Conservation (phyloP, 768 basidiomycete species). For the Pilatotrama ljubarskyi region DNA sequence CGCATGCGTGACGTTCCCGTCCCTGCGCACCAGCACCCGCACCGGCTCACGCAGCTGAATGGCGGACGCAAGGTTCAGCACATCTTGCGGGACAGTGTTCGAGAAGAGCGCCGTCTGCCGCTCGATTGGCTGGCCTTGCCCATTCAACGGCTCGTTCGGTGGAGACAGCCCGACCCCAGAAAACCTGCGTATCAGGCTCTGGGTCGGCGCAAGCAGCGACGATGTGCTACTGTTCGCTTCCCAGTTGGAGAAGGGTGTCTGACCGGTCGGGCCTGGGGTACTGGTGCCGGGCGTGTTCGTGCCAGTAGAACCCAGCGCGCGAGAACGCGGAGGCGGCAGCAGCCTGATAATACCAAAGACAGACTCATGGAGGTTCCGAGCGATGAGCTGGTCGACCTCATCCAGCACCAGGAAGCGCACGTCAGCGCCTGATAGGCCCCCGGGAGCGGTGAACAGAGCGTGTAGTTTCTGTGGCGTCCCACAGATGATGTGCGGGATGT, state of each 20-base stretch:
- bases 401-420: slow-evolving; percentile 94
- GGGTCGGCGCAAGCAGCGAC: slow-evolving; percentile 37
- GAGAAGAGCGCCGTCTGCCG: slow-evolving; percentile 95
- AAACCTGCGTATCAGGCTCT: slow-evolving; percentile 50
- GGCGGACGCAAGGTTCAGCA: slow-evolving; percentile 89
- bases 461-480: slow-evolving; percentile 97
- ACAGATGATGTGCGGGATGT: slow-evolving; percentile 92
- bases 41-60: slow-evolving; percentile 96
- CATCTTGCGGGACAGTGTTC: slow-evolving; percentile 97
- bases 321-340: slow-evolving; percentile 84
- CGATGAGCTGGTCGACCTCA: slow-evolving; percentile 97
- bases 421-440: slow-evolving; percentile 77
- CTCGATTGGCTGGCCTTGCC: slow-evolving; percentile 50
- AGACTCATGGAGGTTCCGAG: slow-evolving; percentile 93
- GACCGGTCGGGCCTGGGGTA: slow-evolving; percentile 33
- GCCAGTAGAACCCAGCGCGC: slow-evolving; percentile 43
- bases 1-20: slow-evolving; percentile 75
- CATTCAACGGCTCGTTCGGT: slow-evolving; percentile 36
- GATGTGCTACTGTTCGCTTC: slow-evolving; percentile 27
- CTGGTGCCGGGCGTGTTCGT: slow-evolving; percentile 41
- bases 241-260: slow-evolving; percentile 42
- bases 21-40: slow-evolving; percentile 92
- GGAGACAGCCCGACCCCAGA: slow-evolving; percentile 52
- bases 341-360: slow-evolving; percentile 93
- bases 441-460: slow-evolving; percentile 81